Base-by-base conservation (phyloP, 331 rosid genomes). In the Rhamnella rubrinervis region DNA sequence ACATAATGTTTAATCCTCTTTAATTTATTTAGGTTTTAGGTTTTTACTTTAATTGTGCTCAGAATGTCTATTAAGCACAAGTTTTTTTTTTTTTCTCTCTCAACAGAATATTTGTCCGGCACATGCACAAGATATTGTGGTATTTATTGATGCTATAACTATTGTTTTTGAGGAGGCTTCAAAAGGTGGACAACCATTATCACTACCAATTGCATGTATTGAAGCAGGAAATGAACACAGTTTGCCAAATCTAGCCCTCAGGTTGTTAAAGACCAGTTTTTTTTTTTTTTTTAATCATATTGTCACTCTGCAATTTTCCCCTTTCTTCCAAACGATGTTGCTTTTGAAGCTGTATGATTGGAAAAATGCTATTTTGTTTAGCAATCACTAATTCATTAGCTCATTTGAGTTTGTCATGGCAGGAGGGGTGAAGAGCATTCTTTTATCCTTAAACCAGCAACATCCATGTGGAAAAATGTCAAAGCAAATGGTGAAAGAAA, bases 391-490 rank as follows among this genome's bases (percentile, higher is more conserved):
- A 56, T 71, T 67, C 62, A 8, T 67, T 69, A 70, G 66, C 81
- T 84, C 67, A 80, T 64, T 75, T 67, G 59, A 71, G 55, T 71
- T 75, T 80, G 62, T 75, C 17, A 49, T 78, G 81, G 73, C 95
- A 95, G 97, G 95, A 87, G 91, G 78, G 95, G 89, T 37, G 97
- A 95, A 78, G 95, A 91, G 71, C 99, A 95, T 75, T 95, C 97
- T 74, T 95, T 89, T 81, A 87, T 95, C 66, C 90, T 95, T 73
- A 95, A 86, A 81, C 96, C 95, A 62, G 85, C 84, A 67, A 81
- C 83, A 72, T 73, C 96, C 68, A 44, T 68, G 70, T 76, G 82
- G 86, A 91, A 86, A 82, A 86, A 61, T 74, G 67, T 83, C 55
- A 82, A 87, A 76, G 57, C 71, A 70, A 80, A 57, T 50, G 76